Conservation (phyloP, 345 rosid species). For the Barbarea vulgaris region DNA sequence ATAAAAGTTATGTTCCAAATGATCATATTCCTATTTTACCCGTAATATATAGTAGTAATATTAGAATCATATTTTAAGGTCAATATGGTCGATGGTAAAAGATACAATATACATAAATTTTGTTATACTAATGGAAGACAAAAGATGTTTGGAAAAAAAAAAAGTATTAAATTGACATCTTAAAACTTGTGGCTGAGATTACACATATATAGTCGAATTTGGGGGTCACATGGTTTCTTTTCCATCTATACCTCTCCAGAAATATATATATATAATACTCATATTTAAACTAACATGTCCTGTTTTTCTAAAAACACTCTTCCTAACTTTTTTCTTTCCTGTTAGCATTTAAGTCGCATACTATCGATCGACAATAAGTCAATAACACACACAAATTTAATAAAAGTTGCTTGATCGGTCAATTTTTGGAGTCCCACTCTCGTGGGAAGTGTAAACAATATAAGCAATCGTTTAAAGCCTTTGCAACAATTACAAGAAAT, state of each 20-base stretch:
- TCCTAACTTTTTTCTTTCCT: not conserved
- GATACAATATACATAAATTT: not conserved
- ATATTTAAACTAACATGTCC: no score
- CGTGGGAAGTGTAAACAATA: not conserved
- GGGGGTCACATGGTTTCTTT: conserved; percentile 33
- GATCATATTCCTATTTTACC: not conserved
- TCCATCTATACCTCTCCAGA: not conserved
- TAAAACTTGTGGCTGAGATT: conserved; percentile 28
- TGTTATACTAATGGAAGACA: not conserved
- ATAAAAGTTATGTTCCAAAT: not conserved
- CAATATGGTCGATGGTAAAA: not conserved
- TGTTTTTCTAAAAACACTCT: no score
- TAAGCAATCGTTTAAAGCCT: not conserved
- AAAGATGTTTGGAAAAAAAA: not conserved
- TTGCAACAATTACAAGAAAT: no score
- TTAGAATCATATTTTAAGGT: not conserved
- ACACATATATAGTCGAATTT: conserved; percentile 1
- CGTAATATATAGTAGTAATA: not conserved
- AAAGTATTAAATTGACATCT: conserved; percentile 32
- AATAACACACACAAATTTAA: not conserved
- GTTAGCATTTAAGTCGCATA: not conserved
- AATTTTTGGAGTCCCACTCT: not conserved
- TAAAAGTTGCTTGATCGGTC: not conserved
- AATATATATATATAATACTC: not conserved
- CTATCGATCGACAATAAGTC: no score